Evolutionary conservation across 352 stramenopile species (phyloP).

Genomic region (Peronospora farinosa): DNA sequence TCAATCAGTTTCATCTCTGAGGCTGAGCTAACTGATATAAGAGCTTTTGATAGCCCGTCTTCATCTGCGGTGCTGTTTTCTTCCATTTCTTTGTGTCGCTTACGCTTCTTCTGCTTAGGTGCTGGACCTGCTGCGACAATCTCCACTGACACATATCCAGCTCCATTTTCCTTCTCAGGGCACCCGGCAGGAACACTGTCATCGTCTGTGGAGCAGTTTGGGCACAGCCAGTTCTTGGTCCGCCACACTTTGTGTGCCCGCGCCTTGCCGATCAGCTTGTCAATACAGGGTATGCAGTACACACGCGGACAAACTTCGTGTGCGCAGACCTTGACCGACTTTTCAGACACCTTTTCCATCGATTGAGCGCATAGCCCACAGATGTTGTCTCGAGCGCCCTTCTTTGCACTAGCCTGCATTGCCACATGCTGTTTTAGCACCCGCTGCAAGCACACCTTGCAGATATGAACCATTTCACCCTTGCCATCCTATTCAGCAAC

Average conservation of each 20-base stretch:
- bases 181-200: not conserved
- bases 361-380: slow-evolving; percentile 47
- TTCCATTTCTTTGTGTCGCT: slow-evolving; percentile 28
- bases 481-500: slow-evolving; percentile 37
- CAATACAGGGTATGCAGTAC: slow-evolving; percentile 53
- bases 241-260: slow-evolving; percentile 49
- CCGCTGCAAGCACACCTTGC: slow-evolving; percentile 59
- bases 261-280: slow-evolving; percentile 56
- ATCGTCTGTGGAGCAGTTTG: slow-evolving; percentile 45
- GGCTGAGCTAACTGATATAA: slow-evolving; percentile 3
- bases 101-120: slow-evolving; percentile 43
- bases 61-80: slow-evolving; percentile 21
- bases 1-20: slow-evolving; percentile 46
- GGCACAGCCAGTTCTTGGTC: slow-evolving; percentile 53
- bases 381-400: slow-evolving; percentile 22
- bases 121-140: slow-evolving; percentile 1
- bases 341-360: slow-evolving; percentile 19
- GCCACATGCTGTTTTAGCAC: slow-evolving; percentile 38
- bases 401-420: slow-evolving; percentile 1
- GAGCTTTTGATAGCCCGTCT: slow-evolving; percentile 1
- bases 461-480: slow-evolving; percentile 44
- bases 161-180: slow-evolving; percentile 1
- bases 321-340: slow-evolving; percentile 35
- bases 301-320: slow-evolving; percentile 42
- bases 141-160: not conserved